Conservation (phyloP, 2,329 filamentous ascomycete genomes). For the Chrysoporthe cubensis region DNA sequence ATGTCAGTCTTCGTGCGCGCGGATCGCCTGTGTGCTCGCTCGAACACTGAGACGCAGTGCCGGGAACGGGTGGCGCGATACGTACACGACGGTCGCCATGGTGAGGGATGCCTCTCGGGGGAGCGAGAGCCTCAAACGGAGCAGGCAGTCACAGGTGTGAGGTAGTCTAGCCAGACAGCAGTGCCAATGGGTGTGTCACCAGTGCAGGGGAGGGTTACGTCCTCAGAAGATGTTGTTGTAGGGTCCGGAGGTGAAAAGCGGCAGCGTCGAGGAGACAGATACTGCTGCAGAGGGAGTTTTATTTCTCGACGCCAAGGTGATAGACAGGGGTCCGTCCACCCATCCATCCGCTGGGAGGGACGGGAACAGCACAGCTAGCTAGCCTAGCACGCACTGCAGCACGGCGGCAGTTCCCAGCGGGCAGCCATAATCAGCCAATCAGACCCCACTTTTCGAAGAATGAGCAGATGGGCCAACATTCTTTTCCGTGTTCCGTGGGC, state of each 20-base stretch:
- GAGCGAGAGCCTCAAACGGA: neutral
- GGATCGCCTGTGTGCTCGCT: neutral
- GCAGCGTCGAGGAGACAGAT: constrained; percentile 1
- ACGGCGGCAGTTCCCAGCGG: neutral
- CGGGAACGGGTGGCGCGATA: neutral
- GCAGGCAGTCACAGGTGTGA: neutral
- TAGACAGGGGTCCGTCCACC: constrained; percentile 10
- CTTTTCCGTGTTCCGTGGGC: constrained; percentile 42
- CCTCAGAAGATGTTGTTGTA: neutral
- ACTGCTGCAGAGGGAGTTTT: neutral
- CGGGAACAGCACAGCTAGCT: neutral
- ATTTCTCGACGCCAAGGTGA: neutral
- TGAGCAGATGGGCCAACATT: constrained; percentile 40
- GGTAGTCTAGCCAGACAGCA: neutral
- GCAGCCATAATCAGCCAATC: constrained; percentile 22
- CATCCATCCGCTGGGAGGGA: neutral
- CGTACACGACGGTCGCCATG: constrained; percentile 29
- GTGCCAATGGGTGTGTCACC: too few relatives aligned
- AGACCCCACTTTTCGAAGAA: constrained; percentile 35
- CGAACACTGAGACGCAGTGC: neutral
- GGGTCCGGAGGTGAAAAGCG: neutral
- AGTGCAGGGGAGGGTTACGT: neutral
- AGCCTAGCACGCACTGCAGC: neutral
- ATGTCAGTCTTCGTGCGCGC: constrained; percentile 5
- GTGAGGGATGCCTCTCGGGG: constrained; percentile 14